Conservation (phyloP, 148 eudicot genomes). For the Diospyros kaki region DNA sequence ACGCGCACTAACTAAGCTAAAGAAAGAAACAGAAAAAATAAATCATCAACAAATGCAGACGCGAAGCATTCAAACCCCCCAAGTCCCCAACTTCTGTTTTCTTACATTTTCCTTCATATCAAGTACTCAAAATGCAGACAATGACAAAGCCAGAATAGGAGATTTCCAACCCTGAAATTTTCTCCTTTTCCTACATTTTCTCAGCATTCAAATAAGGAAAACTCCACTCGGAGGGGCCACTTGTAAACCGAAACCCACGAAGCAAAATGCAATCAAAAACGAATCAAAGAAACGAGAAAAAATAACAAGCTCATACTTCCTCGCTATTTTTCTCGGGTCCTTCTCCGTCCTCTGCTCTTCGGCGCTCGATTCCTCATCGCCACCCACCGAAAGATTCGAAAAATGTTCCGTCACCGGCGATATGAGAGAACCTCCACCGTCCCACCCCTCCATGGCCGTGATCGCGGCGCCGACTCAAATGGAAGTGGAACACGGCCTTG, state of each 20-base stretch:
- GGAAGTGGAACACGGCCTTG: not conserved
- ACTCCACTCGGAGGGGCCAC: not conserved
- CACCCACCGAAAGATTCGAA: slow-evolving; percentile 2
- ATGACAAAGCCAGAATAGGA: too few species aligned
- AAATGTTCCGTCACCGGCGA: not conserved
- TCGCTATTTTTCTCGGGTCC: slow-evolving; percentile 39
- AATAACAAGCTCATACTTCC: slow-evolving; percentile 22
- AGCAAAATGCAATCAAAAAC: not conserved
- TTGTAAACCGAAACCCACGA: not conserved
- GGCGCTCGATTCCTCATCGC: slow-evolving; percentile 4
- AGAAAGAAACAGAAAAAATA: not conserved
- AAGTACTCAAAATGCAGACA: too few species aligned
- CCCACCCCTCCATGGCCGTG: slow-evolving; percentile 16
- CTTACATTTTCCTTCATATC: too few species aligned
- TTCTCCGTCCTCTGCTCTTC: slow-evolving; percentile 10
- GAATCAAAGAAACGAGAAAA: not conserved
- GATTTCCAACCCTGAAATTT: not conserved
- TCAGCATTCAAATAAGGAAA: not conserved
- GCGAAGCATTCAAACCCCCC: not conserved
- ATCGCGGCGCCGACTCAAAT: not conserved
- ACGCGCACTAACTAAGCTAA: too few species aligned
- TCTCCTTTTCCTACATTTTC: not conserved
- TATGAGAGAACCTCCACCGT: not conserved
- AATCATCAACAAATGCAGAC: not conserved
- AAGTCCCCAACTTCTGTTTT: too few species aligned